phyloP scores from a whole-genome alignment of 139 green algal genomes.

The Coelastrella sp. region DNA sequence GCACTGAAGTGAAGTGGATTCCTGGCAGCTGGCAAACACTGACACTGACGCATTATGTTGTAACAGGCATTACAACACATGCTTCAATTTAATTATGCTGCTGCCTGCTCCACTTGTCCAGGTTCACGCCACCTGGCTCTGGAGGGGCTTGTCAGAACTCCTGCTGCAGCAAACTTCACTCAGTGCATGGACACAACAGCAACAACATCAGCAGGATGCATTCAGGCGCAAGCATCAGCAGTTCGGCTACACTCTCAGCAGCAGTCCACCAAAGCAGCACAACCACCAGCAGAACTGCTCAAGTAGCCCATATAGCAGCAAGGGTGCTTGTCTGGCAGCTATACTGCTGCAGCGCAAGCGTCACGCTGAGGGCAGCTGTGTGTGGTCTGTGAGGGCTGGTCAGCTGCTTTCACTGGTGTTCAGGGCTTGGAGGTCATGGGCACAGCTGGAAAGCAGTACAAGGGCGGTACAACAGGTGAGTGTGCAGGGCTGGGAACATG shows the following conservation, averaged over 20 bases:
- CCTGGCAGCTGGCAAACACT: background rate
- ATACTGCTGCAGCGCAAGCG: background rate
- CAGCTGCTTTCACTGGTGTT: background rate
- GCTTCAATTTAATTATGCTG: background rate
- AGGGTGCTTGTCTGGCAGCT: background rate
- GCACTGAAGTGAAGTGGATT: background rate
- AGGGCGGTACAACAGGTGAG: background rate
- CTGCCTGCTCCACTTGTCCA: background rate
- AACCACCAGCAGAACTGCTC: background rate
- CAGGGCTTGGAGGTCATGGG: background rate
- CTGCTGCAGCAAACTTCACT: background rate
- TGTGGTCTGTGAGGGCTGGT: background rate
- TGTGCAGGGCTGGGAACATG: background rate
- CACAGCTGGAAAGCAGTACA: background rate
- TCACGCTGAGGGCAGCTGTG: background rate
- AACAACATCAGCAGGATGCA: background rate
- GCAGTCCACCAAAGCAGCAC: no score
- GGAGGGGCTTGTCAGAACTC: slow-evolving; percentile 6
- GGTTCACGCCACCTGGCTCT: slow-evolving; percentile 8
- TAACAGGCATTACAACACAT: background rate
- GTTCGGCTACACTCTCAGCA: no score
- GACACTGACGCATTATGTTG: background rate
- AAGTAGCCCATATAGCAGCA: background rate
- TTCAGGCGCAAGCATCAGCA: no score
- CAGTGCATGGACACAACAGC: background rate